Conservation (phyloP, 2,329 filamentous ascomycete genomes). For the Tolypocladium sp. region DNA sequence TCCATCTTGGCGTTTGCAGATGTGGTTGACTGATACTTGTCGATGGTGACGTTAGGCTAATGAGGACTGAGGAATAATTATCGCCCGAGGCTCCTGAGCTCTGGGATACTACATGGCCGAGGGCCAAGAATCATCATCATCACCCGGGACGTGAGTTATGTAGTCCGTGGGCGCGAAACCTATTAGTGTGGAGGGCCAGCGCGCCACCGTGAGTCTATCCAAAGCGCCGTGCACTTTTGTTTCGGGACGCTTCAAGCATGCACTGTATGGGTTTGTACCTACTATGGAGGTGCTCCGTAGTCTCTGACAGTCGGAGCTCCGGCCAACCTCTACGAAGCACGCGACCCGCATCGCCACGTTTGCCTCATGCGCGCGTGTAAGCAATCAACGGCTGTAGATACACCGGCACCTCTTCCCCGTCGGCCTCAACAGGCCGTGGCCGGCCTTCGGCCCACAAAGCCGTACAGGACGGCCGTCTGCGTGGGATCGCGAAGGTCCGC, state of each 20-base stretch:
- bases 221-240: not conserved
- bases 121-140: not conserved
- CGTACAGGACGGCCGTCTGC: conserved; percentile 12
- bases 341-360: not conserved
- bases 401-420: not conserved
- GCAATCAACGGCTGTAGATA: not conserved
- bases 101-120: not conserved
- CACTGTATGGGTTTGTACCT: too few species aligned
- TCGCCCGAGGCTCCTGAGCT: not conserved
- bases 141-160: not conserved
- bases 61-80: too few species aligned
- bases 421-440: not conserved
- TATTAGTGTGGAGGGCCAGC: not conserved
- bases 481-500: conserved; percentile 11
- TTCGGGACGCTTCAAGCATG: too few species aligned
- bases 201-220: not conserved
- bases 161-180: too few species aligned
- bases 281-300: too few species aligned
- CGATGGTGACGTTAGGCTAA: not conserved
- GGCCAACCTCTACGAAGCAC: not conserved
- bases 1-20: conserved; percentile 6
- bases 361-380: not conserved
- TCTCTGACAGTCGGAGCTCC: not conserved
- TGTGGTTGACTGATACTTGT: not conserved
- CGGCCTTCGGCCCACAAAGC: conserved; percentile 7